These are phyloP conservation scores for Persicaria tinctoria DNA, from an alignment of 148 eudicot genomes.

Conservation along the genomic window DNA sequence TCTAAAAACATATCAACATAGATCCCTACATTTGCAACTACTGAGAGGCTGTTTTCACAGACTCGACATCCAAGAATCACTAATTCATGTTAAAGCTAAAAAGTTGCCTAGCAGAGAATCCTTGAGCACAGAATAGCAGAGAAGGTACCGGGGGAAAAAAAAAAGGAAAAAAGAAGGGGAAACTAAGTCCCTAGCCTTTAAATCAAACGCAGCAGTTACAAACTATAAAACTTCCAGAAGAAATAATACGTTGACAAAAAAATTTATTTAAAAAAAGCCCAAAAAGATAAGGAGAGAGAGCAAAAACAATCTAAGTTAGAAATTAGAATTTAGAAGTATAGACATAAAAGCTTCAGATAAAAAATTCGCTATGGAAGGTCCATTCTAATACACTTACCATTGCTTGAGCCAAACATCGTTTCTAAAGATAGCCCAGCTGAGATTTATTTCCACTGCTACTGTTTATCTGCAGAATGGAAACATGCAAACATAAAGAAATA, in stretches of 20 bases:
- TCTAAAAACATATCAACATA: background rate
- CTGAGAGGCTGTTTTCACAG: background rate
- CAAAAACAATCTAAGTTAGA: background rate
- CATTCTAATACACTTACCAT: constrained; percentile 29
- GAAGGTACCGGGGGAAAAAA: background rate
- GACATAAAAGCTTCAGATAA: constrained; percentile 3
- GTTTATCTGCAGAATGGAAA: constrained; percentile 7
- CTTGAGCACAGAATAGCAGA: background rate
- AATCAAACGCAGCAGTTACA: background rate
- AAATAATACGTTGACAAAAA: background rate
- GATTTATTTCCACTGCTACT: constrained; percentile 5
- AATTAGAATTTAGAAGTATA: background rate
- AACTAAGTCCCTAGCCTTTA: background rate
- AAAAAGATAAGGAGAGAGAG: background rate
- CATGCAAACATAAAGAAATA: background rate
- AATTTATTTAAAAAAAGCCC: background rate
- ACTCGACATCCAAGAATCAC: too few relatives aligned
- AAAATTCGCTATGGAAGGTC: background rate
- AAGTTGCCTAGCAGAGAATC: background rate
- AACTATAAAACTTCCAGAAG: background rate
- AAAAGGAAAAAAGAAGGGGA: background rate
- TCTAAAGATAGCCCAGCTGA: constrained; percentile 10
- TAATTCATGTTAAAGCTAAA: background rate
- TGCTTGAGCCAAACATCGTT: constrained; percentile 46
- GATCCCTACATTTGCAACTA: background rate